These are phyloP conservation scores for Globisporangium yorkense DNA, from an alignment of 352 stramenopile genomes.

Conservation along the genomic window DNA sequence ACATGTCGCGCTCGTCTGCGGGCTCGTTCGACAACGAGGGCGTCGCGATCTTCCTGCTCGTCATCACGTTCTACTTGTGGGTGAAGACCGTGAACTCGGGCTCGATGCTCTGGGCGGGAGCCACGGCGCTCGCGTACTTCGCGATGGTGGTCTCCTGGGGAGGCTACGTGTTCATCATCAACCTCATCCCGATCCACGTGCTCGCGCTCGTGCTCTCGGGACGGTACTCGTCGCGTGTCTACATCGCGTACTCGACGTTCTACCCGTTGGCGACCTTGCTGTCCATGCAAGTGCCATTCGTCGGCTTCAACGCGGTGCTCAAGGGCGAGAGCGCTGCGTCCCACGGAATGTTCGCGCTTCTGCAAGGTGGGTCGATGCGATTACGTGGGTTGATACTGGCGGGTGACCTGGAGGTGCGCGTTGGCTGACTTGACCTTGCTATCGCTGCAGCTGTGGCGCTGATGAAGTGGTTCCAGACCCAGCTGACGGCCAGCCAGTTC, in stretches of 20 bases:
- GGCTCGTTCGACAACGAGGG: constrained; percentile 99
- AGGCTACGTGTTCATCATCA: constrained; percentile 99
- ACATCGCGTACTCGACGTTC: constrained; percentile 98
- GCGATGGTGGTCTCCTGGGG: constrained; percentile 96
- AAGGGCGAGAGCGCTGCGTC: constrained; percentile 72
- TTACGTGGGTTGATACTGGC: background rate
- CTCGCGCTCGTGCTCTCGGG: constrained; percentile 88
- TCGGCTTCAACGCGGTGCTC: constrained; percentile 94
- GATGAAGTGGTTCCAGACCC: constrained; percentile 40
- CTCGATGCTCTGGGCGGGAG: constrained; percentile 61
- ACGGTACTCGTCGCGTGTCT: constrained; percentile 89
- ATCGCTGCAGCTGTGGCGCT: constrained; percentile 38
- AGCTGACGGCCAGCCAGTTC: constrained; percentile 45
- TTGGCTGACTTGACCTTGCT: background rate
- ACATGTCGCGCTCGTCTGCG: constrained; percentile 96
- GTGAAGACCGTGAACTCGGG: constrained; percentile 75
- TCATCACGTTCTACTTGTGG: constrained; percentile 97
- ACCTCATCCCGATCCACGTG: constrained; percentile 96
- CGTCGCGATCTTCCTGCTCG: constrained; percentile 97
- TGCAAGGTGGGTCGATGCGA: constrained; percentile 48
- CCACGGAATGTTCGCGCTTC: constrained; percentile 92
- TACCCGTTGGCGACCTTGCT: constrained; percentile 94
- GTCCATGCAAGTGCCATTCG: constrained; percentile 97
- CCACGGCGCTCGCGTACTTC: constrained; percentile 91
- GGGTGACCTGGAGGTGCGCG: background rate